Base-by-base conservation (phyloP, 805 yeast genomes). In the Metschnikowia proteae region DNA sequence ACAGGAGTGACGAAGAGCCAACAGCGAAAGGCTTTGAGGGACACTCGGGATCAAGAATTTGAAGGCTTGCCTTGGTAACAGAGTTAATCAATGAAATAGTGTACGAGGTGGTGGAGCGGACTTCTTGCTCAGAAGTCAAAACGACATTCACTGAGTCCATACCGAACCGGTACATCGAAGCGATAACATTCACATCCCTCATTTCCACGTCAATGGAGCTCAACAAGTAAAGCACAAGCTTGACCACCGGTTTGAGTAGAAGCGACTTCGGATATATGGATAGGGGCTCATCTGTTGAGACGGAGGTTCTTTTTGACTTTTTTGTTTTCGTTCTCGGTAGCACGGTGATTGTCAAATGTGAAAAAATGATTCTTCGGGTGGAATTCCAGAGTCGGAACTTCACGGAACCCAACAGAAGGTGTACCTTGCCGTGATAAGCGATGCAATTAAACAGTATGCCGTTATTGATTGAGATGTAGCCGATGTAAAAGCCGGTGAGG, bases 371-470 rank as follows among this genome's bases (percentile, higher is more conserved):
- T 57, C 54, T 62, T 37, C 66, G 52, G 17, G 67, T 51, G 43
- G 66, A 69, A 5, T 76, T 75, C 76, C 76, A 73, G 17, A 71
- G 58, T 34, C 70, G 54, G 30, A 71, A 53, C 23, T 73, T 51
- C 2, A 70, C 38, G 10, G 68, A 60, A 8, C 56, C 51, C 5
- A 67, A 40, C 3, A 46, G 26, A 1, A 71, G 11, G 13, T 42
- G 25, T n/a, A 47, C n/a, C 27, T 40, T 44, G 23, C 55, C 48
- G 8, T 45, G 45, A 46, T 65, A 45, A 4, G 59, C 43, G 25
- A 73, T 54, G 3, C 64, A 57, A 51, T 70, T 68, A 53, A 71
- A 56, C 67, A 60, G 67, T 2, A 73, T 46, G 8, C 77, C 76
- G 52, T 71, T 71, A 53, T 66, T 69, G 34, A 72, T 59, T 13